Base-by-base conservation (phyloP, 2,329 filamentous ascomycete genomes). In the Alternaria panax region DNA sequence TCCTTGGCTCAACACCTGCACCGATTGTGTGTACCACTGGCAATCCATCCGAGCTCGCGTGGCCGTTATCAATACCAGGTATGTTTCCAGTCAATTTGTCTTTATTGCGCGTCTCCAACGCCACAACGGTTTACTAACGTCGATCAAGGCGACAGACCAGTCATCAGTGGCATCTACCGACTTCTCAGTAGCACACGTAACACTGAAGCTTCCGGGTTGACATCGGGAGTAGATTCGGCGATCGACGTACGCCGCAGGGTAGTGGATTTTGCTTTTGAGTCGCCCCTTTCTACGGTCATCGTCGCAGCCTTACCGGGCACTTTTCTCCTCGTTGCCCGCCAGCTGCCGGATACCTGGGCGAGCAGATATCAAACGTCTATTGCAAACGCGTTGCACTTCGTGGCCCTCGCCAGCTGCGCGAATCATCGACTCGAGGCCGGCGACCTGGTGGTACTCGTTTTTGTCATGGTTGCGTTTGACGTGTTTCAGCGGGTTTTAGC, bases 401-500 rank as follows among this genome's bases (percentile, higher is more conserved):
- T 71, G 27, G 66, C 67, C 12, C 59, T 74, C 36, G 62, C 63
- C 25, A 70, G 66, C 50, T 63, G 72, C 55, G 67, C 63, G 30
- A 63, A 66, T 47, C 67, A 71, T 42, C 54, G 43, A 40, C 25
- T 66, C 34, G 64, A 63, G 14, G 54, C 64, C 28, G 58, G 64
- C 46, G 68, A 75, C 59, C 56, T 71, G 51, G 41, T 74, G 27
- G 64, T 70, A 22, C 61, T 66, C 40, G 63, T 68, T 36, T 64
- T 75, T 60, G 70, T 75, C 64, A 74, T 76, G 71, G 68, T 69
- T 42, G 69, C 65, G 57, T 75, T 75, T 54, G 72, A 75, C 60
- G 66, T 68, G 60, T 70, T 72, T 60, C 70, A 71, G 61, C 61
- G 60, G 38, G 58, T 57, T 18, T 18, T 66, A 43, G 54, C 53